Base-by-base conservation (phyloP, 257 asterid species). In the Coffea canephora region DNA sequence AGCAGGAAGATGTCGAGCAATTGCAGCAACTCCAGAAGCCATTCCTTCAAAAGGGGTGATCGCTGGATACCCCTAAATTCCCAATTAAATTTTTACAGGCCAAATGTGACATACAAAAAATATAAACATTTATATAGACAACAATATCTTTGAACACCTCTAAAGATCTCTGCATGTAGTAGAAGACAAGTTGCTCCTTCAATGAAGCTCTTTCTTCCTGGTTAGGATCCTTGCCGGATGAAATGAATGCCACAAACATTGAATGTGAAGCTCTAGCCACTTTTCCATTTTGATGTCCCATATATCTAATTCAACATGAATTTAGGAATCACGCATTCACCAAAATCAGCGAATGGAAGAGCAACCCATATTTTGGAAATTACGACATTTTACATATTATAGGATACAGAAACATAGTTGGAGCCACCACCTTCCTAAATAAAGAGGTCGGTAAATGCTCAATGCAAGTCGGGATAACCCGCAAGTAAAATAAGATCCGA, bases 371-470 rank as follows among this genome's bases (percentile, higher is more conserved):
- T 27, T 14, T 66, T 76, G 55, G 52, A 70, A 34, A 31, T 73
- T 81, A 77, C 73, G 65, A 7, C 81, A 80, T 75, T 72, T 55
- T 76, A 75, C 73, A 74, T 36, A 21, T 36, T 59, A 68, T 55
- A 89, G 97, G 98, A 95, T 93, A 95, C 99, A 95, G 88, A 90
- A 95, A 95, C 92, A 92, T 87, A 41, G 89, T 87, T 27, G 99
- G 96, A 79, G 91, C 97, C 86, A 95, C 92, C 71, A 81, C 85
- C 87, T 89, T 91, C 92, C 85, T 88, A 82, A 90, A 95, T 66
- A 88, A 86, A 78, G 91, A 73, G 73, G 92, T 85, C 59, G 95
- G 93, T 82, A 93, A 62, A 48, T 80, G 88, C 83, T 95, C 97
- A 76, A 90, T 73, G 78, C 93, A 92, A 78, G 97, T 93, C 34